Base-by-base conservation (phyloP, 345 rosid species). In the Eucalyptus caleyi region DNA sequence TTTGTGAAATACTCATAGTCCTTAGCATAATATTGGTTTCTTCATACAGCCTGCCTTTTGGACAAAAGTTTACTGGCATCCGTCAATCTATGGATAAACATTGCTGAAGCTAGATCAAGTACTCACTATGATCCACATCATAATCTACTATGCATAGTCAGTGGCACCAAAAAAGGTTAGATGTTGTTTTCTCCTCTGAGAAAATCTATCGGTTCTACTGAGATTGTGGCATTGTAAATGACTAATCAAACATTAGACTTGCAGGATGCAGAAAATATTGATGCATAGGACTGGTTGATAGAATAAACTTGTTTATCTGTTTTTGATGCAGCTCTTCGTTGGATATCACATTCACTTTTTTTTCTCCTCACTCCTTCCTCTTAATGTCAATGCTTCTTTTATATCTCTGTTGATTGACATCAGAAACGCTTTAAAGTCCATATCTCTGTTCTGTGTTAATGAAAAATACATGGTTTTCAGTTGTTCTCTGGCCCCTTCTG, bases 101-200 rank as follows among this genome's bases (percentile, higher is more conserved):
- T 86, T 91, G 93, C 97, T 72, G 88, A 95, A 89, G 95, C 97
- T 87, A 93, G 97, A 86, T 97, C 99, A 89, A 96, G 96, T 92
- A 93, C 96, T 83, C 97, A 96, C 94, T 96, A 97, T 88, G 99
- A 96, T 91, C 99, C 98, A 87, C 98, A 98, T 91, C 98, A 98
- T 91, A 97, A 98, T 91, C 93, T 96, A 47, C 93, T 97, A 65
- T 95, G 98, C 89, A 87, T 96, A 60, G 95, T 98, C 89, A 91
- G 94, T 88, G 99, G 99, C 86, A 62, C 92, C 91, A 97, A 98
- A 93, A 93, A 96, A 95, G 98, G 99, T 97, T 86, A 86, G 67
- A 32, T 60, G 49, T 10, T 88, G 67, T 81, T 67, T 34, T 86
- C 45, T 85, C 5, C 72, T 34, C 30, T 11, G 15, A 37, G 47